Evolutionary conservation across 2,329 filamentous ascomycete genomes (phyloP).

Genomic region (Phyllosticta citribraziliensis): DNA sequence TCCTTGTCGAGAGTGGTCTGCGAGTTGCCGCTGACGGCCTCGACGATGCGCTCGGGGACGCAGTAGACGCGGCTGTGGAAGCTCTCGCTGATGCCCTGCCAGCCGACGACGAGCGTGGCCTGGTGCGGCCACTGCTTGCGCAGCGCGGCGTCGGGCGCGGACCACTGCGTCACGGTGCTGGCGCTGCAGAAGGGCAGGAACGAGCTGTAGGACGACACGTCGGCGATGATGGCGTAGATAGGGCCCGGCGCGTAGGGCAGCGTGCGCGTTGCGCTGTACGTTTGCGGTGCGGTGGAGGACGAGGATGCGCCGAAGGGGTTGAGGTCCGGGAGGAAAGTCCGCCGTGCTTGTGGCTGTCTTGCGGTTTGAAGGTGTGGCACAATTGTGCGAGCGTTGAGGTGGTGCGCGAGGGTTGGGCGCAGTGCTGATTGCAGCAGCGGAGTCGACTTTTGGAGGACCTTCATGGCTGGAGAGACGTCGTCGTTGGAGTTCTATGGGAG

Average conservation of each 20-base stretch:
- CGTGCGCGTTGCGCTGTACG: conserved; percentile 61
- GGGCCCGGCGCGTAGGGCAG: conserved; percentile 62
- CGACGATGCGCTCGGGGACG: conserved; percentile 44
- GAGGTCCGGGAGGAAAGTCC: conserved; percentile 29
- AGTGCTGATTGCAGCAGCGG: not conserved
- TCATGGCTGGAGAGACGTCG: conserved; percentile 9
- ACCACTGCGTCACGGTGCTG: conserved; percentile 69
- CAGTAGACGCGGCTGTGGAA: conserved; percentile 77
- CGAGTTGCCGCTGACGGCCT: conserved; percentile 10
- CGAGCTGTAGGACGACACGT: conserved; percentile 70
- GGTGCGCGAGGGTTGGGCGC: conserved; percentile 25
- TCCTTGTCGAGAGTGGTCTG: conserved; percentile 13
- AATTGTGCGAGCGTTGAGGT: not conserved
- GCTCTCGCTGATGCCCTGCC: conserved; percentile 70
- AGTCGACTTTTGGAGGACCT: conserved; percentile 26
- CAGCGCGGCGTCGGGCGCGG: conserved; percentile 39
- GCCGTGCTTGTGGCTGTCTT: conserved; percentile 18
- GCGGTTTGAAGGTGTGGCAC: conserved; percentile 4
- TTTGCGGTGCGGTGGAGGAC: conserved; percentile 40
- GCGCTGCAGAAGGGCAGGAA: conserved; percentile 89
- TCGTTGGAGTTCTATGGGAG: not conserved
- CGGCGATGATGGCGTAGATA: conserved; percentile 79
- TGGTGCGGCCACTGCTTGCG: conserved; percentile 56
- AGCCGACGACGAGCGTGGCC: conserved; percentile 76
- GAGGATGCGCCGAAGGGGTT: conserved; percentile 38